Percentiles rank a stretch among this genome's conserved stretches.
Evolutionary conservation across 345 rosid genomes (phyloP).

Genomic region (Eucalyptus pumila): DNA sequence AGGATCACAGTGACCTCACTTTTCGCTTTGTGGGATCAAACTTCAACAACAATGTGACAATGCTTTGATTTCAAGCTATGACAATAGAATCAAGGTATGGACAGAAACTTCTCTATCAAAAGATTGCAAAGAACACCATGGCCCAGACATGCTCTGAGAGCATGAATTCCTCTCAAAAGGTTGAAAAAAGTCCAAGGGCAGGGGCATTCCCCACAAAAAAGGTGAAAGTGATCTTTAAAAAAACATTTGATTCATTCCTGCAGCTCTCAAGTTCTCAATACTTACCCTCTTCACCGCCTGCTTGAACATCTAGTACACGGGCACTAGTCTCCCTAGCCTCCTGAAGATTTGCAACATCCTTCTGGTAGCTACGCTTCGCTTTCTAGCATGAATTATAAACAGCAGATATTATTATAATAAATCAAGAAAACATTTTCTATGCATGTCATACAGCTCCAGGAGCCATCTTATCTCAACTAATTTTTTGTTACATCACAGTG

Average conservation of each 20-base stretch:
- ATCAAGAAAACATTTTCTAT: neutral
- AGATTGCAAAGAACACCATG: neutral
- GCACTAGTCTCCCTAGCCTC: conserved; percentile 40
- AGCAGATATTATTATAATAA: neutral
- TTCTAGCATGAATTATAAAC: conserved; percentile 38
- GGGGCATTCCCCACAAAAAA: neutral
- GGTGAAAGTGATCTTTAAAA: neutral
- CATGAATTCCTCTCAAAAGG: neutral
- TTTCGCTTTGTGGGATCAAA: neutral
- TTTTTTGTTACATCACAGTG: neutral
- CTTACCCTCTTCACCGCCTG: conserved; percentile 46
- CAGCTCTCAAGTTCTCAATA: neutral
- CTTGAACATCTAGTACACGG: conserved; percentile 27
- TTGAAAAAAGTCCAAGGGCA: neutral
- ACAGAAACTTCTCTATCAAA: neutral
- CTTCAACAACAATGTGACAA: neutral
- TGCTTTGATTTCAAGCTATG: neutral
- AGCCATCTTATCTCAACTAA: neutral
- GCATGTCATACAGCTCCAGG: neutral
- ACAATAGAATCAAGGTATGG: neutral
- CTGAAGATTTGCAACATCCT: conserved; percentile 57
- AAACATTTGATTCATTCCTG: neutral
- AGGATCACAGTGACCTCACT: neutral
- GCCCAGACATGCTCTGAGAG: neutral
- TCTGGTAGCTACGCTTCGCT: conserved; percentile 92